Conservation (phyloP, 805 yeast species). For the Yueomyces sinensis region DNA sequence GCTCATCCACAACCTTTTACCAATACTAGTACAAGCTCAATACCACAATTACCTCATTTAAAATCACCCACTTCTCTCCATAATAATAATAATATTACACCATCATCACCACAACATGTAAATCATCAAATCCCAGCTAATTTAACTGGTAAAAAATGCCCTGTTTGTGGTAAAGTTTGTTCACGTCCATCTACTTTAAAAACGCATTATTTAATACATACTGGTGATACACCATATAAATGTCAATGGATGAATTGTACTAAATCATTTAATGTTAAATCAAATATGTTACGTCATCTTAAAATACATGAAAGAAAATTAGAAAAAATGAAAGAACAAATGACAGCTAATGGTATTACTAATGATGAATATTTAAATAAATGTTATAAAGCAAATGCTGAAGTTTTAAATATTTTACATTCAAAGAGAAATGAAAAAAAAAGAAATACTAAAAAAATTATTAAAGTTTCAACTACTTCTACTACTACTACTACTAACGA, state of each 20-base stretch:
- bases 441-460: neutral
- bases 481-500: neutral
- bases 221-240: constrained; percentile 64
- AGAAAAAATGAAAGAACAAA: constrained; percentile 4
- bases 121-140: too few species aligned
- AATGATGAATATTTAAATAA: neutral
- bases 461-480: neutral
- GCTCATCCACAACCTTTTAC: too few species aligned
- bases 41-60: neutral
- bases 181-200: constrained; percentile 72
- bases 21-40: neutral
- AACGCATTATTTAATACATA: constrained; percentile 70
- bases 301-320: constrained; percentile 41
- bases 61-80: neutral
- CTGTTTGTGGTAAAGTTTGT: constrained; percentile 60
- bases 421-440: neutral
- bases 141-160: constrained; percentile 27
- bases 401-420: neutral
- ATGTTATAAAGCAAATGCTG: neutral
- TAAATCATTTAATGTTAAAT: constrained; percentile 57
- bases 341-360: neutral
- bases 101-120: too few species aligned
- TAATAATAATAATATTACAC: too few species aligned
- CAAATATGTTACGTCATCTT: constrained; percentile 71
- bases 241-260: constrained; percentile 57